Base-by-base conservation (phyloP, 2,329 filamentous ascomycete species). In the Clonostachys sp. region DNA sequence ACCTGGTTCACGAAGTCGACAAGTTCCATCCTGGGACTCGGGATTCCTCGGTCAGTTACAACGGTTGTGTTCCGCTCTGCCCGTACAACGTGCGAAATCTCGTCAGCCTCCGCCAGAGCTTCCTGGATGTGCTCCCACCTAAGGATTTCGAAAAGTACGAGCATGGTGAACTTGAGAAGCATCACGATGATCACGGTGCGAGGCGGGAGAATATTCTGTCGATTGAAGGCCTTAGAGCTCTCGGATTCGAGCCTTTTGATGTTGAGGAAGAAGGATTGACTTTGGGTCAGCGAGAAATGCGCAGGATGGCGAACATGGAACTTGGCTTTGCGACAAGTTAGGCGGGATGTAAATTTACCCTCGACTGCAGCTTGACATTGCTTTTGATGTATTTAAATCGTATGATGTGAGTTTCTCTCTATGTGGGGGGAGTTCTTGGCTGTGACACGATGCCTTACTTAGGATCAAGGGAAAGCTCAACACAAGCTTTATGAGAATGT, bases 41-140 rank as follows among this genome's bases (percentile, higher is more conserved):
- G 0, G 91, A 96, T 63, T 90, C 87, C 0, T 91, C 85, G 55
- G 91, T 96, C 0, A 60, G 96, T 50, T 96, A 96, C 59, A 95
- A 39, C 36, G 36, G 36, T 6, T 39, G 36, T 8, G 42, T 96
- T 47, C 91, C 91, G 0, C 84, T 89, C 0, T 94, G 88, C 47
- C 91, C 91, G 0, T 75, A 90, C 33, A 95, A 90, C 1, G 80
- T 85, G 46, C 68, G 74, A 38, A 96, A 94, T 57, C 83, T 86
- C 1, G 67, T 16, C 16, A 78, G 18, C 94, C 17, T 30, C n/a
- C 36, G 12, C 13, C 12, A 20, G 13, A 33, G 34, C 44, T 39
- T 39, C 36, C 5, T 39, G 16, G 36, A 39, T 16, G 36, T 39
- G 13, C 36, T 39, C 16, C 36, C 36, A 16, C 36, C 36, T 9